Conservation (phyloP, 225 moss, liverwort and hornwort genomes). For the Thuidium tamariscinum region DNA sequence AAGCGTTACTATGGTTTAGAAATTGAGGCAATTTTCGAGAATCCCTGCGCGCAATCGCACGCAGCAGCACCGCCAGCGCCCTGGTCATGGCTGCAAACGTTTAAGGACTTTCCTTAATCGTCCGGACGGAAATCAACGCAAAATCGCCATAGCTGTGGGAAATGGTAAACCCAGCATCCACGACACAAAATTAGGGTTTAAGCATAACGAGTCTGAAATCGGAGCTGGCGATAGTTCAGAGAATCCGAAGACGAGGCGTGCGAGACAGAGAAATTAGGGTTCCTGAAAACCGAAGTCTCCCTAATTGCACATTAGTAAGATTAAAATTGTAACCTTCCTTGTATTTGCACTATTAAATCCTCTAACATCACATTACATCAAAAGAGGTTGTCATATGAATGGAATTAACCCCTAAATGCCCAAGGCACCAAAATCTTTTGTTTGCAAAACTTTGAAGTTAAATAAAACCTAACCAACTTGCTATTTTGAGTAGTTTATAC, state of each 20-base stretch:
- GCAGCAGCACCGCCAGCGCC: slow-evolving; percentile 8
- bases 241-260: background rate
- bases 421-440: too few relatives aligned
- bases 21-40: background rate
- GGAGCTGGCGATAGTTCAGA: background rate
- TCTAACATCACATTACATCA: too few relatives aligned
- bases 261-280: background rate
- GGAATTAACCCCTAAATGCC: too few relatives aligned
- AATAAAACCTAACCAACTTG: too few relatives aligned
- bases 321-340: background rate
- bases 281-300: background rate
- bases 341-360: background rate
- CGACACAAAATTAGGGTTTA: background rate
- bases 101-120: background rate
- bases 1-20: background rate
- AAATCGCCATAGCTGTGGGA: background rate
- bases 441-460: too few relatives aligned
- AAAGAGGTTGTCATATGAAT: background rate
- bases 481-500: too few relatives aligned
- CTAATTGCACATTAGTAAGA: background rate
- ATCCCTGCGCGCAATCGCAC: slow-evolving; percentile 2
- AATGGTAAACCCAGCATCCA: background rate
- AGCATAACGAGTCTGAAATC: background rate
- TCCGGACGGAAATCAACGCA: background rate
- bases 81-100: background rate